A percentile compares a stretch with the other conserved stretches of the same genome.
These are phyloP conservation scores for Citrullus mucosospermus DNA, from an alignment of 306 rosid species.

Conservation along the genomic window DNA sequence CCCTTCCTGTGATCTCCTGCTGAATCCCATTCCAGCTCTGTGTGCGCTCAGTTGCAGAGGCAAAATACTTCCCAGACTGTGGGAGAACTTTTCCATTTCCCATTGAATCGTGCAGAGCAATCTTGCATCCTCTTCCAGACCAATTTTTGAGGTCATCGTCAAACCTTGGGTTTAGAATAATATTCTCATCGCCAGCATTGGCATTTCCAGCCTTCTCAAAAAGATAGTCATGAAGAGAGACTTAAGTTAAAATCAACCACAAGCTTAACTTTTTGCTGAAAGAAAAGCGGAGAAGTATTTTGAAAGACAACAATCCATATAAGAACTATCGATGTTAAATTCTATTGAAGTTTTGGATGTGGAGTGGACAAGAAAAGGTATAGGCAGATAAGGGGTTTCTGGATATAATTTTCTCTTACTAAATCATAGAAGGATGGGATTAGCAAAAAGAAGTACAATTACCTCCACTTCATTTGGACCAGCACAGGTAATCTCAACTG, in stretches of 20 bases:
- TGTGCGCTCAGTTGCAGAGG: constrained; percentile 65
- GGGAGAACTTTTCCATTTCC: constrained; percentile 71
- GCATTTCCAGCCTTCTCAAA: constrained; percentile 24
- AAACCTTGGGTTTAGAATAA: constrained; percentile 56
- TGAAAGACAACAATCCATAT: neutral
- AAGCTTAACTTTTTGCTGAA: neutral
- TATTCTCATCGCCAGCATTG: constrained; percentile 33
- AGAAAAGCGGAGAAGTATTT: neutral
- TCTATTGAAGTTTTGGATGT: neutral
- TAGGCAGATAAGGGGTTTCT: neutral
- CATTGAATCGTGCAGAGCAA: constrained; percentile 55
- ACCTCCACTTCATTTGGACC: constrained; percentile 33
- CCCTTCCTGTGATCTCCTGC: constrained; percentile 78
- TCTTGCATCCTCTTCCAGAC: constrained; percentile 94
- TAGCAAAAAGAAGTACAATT: constrained; percentile 5
- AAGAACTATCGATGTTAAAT: neutral
- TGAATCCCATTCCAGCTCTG: constrained; percentile 92
- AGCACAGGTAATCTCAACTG: constrained; percentile 43
- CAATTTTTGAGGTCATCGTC: constrained; percentile 76
- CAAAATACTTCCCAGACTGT: constrained; percentile 56
- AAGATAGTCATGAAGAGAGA: neutral
- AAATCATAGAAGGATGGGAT: neutral
- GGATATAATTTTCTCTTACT: neutral
- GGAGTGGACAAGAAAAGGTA: neutral
- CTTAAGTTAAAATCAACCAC: neutral